Evolutionary conservation across 2,329 filamentous ascomycete genomes (phyloP), one percentile per base, ranked within the genome.

Genomic region (Paraphoma sp.): DNA sequence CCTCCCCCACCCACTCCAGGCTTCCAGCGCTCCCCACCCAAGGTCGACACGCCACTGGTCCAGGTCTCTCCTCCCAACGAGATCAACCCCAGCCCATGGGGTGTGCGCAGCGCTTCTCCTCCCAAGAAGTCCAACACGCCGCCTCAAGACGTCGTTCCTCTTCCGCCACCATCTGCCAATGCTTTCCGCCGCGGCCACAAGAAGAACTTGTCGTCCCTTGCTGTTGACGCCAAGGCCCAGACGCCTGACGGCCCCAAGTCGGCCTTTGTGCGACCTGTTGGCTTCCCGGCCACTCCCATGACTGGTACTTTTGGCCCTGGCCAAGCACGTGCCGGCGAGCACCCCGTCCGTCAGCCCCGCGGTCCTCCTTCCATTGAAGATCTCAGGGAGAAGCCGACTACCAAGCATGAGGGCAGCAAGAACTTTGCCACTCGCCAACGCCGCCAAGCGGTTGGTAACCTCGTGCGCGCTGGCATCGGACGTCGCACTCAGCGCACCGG

Each of bases 381-480:
- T 80, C 87, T 99, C 57, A 87, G 89, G 71, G 85, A 89, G 17
- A 95, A 93, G 79, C 95, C 95, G 1, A 98, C 94, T 8, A 89
- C 92, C 65, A 97, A 93, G 80, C 87, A 94, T 62, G 94, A 98
- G 76, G 95, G 94, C 23, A 97, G 94, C 87, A 83, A 97, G 86
- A 99, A 99, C 82, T 99, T 99, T 79, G 90, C 91, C 10, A 88
- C 93, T 53, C 93, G 95, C 59, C 93, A 96, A 71, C 92, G 95
- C 57, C 92, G 94, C 63, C 93, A 91, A 68, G 95, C 95, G 28
- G 88, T 99, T 44, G 89, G 93, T 81, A 97, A 93, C 74, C 86
- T 99, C 48, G 91, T 97, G 59, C 91, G 91, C 63, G 94, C 94
- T 51, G 93, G 94, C 14, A 85, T 95, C 61, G 92, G 93, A 72